Percentiles rank a stretch among this genome's conserved stretches.
These are phyloP conservation scores for Lodderomyces theae DNA, from an alignment of 1,139 yeast species.

Conservation along the genomic window DNA sequence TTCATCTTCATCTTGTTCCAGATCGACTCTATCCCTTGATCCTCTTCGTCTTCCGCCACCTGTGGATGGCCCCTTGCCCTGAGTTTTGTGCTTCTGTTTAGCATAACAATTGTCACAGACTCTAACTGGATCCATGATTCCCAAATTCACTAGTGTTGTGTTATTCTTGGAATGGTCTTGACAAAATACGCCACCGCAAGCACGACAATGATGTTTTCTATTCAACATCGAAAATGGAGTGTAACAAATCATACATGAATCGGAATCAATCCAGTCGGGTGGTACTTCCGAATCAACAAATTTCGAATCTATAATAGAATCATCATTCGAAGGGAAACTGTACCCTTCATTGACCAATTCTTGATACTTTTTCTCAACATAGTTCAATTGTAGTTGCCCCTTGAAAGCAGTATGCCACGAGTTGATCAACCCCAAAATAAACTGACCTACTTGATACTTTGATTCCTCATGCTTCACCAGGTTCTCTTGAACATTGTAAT, in stretches of 20 bases:
- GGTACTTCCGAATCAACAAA: constrained; percentile 86
- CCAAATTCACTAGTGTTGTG: constrained; percentile 74
- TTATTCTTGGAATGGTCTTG: constrained; percentile 75
- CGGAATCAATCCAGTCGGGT: constrained; percentile 97
- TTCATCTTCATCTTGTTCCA: constrained; percentile 59
- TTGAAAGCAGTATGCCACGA: constrained; percentile 77
- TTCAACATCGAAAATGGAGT: constrained; percentile 74
- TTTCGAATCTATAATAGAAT: constrained; percentile 32
- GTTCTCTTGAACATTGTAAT: constrained; percentile 32
- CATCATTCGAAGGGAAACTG: constrained; percentile 59
- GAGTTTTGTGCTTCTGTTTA: constrained; percentile 27
- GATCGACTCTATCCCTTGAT: constrained; percentile 11
- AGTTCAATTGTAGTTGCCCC: constrained; percentile 62
- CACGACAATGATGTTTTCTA: constrained; percentile 93
- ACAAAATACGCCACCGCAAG: constrained; percentile 95
- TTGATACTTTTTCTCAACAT: constrained; percentile 62
- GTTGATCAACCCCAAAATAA: constrained; percentile 64
- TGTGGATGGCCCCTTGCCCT: neutral
- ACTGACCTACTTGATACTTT: constrained; percentile 55
- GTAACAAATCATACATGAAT: constrained; percentile 93
- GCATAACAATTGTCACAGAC: constrained; percentile 89
- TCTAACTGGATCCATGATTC: constrained; percentile 84
- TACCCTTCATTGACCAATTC: constrained; percentile 62
- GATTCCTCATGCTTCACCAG: constrained; percentile 36
- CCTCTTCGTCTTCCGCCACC: neutral